Evolutionary conservation across 108 stramenopile species (phyloP).

Genomic region (Schizochytrium sp.): DNA sequence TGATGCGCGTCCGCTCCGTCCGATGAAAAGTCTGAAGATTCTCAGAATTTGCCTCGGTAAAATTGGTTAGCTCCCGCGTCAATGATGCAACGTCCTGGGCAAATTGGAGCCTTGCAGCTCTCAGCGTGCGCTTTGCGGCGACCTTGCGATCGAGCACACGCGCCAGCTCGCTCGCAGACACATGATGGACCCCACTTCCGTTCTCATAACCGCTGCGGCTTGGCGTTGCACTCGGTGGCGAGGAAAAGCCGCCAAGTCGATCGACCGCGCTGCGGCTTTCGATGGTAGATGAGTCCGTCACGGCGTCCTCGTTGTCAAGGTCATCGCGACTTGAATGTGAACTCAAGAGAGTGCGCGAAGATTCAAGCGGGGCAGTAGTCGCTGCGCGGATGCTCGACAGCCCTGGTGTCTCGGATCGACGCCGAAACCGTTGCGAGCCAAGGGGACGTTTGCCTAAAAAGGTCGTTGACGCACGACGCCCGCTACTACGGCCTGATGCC

Average conservation of each 20-base stretch:
- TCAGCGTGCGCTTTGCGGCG: not conserved
- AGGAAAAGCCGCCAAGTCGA: not conserved
- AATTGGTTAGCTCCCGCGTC: not conserved
- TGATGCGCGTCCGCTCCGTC: not conserved
- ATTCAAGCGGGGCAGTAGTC: not conserved
- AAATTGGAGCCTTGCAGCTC: not conserved
- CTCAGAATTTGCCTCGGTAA: not conserved
- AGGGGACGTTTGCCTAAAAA: not conserved
- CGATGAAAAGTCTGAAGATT: not conserved
- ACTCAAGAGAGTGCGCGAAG: not conserved
- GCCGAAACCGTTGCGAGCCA: not conserved
- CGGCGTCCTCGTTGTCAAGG: not conserved
- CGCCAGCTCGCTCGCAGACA: not conserved
- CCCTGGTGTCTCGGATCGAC: not conserved
- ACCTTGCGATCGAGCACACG: not conserved
- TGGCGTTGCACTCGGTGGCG: not conserved
- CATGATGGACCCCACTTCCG: not conserved
- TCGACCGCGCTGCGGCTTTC: not conserved
- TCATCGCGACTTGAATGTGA: not conserved
- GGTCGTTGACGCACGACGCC: not conserved
- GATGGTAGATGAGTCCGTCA: not conserved
- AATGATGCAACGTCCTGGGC: conserved; percentile 4
- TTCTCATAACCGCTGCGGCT: not conserved
- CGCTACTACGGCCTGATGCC: not conserved
- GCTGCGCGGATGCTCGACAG: not conserved